Evolutionary conservation across 1,284 basidiomycete genomes (phyloP), one percentile per base, ranked within the genome.

Genomic region (Irpex rosettiformis): DNA sequence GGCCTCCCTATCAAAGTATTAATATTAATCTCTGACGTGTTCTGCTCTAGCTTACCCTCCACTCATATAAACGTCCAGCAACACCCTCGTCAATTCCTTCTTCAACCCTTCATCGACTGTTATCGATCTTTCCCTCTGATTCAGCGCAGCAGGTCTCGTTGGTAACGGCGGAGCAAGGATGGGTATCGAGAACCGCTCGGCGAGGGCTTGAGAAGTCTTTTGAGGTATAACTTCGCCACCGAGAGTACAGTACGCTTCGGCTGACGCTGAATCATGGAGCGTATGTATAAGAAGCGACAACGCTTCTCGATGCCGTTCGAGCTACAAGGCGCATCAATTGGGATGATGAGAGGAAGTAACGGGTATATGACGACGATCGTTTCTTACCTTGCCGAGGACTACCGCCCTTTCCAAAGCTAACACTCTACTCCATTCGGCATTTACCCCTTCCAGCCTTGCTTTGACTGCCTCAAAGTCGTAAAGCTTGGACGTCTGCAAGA

Each of bases 31-130:
- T 53, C 16, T 21, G n/a, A 47, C 53, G 51, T 11, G n/a, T 8
- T 1, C 27, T 54, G 21, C 28, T 52, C 48, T 22, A 33, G 77
- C 84, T 58, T 65, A 89, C 87, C 83, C 84, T 55, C 86, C 83
- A 51, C 75, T 77, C 86, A 94, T 88, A 70, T 94, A 94, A 7
- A 94, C 88, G 68, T 90, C 84, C 58, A 96, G 70, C 28, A 96
- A 71, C 40, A 86, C 80, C 72, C 81, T 84, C 64, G 94, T 72
- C 62, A 95, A 72, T 21, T 78, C 77, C 66, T 78, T 79, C 71
- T 83, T 85, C 58, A 79, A 71, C 16, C 75, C 77, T n/a, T 83
- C 80, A 54, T 85, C 80, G 5, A 81, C 78, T 1, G 76, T 78
- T 52, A 72, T 78, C 64, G 64, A 59, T 3, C 75, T 76, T 54